These are phyloP conservation scores for Licmophora abbreviata DNA, from an alignment of 108 stramenopile genomes.

Conservation along the genomic window DNA sequence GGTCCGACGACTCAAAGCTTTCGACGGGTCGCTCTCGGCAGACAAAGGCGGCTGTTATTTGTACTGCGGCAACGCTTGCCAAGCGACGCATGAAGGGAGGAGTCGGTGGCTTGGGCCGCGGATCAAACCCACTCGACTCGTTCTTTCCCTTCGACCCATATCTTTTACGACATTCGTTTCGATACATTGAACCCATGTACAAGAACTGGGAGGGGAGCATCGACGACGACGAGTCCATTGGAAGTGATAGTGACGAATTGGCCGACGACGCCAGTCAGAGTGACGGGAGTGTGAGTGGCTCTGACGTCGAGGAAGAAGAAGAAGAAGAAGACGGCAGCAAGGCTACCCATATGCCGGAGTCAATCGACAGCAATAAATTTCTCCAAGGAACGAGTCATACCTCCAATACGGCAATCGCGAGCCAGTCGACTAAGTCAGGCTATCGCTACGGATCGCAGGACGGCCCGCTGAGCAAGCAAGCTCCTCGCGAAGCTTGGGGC, in stretches of 20 bases:
- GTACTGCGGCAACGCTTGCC: slow-evolving; percentile 61
- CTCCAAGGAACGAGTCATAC: not conserved
- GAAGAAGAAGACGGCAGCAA: slow-evolving; percentile 3
- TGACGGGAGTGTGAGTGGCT: slow-evolving; percentile 12
- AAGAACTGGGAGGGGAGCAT: slow-evolving; percentile 78
- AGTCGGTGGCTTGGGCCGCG: slow-evolving; percentile 82
- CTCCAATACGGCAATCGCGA: not conserved
- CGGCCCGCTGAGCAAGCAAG: slow-evolving; percentile 12
- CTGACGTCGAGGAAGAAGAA: slow-evolving; percentile 19
- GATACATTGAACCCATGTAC: slow-evolving; percentile 74
- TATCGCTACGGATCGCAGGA: too few relatives aligned
- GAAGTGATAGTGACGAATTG: slow-evolving; percentile 6
- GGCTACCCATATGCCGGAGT: not conserved
- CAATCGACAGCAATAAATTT: not conserved
- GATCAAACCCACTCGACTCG: slow-evolving; percentile 90
- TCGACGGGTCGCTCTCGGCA: slow-evolving; percentile 16
- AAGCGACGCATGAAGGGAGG: slow-evolving; percentile 63
- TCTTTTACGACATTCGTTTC: slow-evolving; percentile 73
- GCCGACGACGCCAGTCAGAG: slow-evolving; percentile 18
- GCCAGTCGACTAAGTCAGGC: too few relatives aligned
- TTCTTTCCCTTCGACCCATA: slow-evolving; percentile 98
- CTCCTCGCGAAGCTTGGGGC: slow-evolving; percentile 19
- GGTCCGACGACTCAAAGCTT: slow-evolving; percentile 2
- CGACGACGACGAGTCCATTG: slow-evolving; percentile 11
- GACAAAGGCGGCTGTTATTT: slow-evolving; percentile 43